phyloP scores from a whole-genome alignment of 139 green algal species.

The Closterium sp. region DNA sequence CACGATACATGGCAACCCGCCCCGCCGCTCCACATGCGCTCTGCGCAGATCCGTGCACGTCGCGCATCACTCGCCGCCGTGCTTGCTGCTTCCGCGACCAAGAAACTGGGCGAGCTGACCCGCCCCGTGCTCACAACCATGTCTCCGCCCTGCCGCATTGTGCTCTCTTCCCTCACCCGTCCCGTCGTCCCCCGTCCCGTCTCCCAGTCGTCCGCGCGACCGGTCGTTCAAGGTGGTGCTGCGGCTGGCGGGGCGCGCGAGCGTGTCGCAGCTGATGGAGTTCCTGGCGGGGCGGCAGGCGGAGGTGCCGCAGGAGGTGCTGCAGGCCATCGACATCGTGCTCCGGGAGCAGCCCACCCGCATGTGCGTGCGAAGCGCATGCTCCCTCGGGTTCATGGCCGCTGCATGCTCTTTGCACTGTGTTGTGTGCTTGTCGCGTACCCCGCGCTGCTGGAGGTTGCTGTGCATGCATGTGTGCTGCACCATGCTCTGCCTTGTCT shows the following conservation, averaged over 20 bases:
- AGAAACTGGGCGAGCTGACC: too few species aligned
- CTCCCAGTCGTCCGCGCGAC: background rate
- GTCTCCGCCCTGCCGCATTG: too few species aligned
- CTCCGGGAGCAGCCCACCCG: background rate
- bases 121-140: too few species aligned
- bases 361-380: background rate
- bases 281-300: background rate
- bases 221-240: constrained; percentile 1
- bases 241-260: background rate
- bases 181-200: background rate
- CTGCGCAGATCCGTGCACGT: background rate
- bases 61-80: background rate
- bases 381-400: background rate
- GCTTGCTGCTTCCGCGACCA: background rate
- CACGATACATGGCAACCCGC: too few species aligned
- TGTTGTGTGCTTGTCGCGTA: too few species aligned
- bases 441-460: background rate
- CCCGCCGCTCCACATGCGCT: too few species aligned
- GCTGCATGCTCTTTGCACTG: background rate
- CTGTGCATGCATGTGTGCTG: background rate
- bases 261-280: background rate
- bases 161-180: background rate
- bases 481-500: background rate
- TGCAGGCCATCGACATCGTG: constrained; percentile 5
- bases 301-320: constrained; percentile 4